A percentile compares a stretch with the other conserved stretches of the same genome.
phyloP scores from a whole-genome alignment of 2,329 filamentous ascomycete genomes.

The Trichoderma harzianum region DNA sequence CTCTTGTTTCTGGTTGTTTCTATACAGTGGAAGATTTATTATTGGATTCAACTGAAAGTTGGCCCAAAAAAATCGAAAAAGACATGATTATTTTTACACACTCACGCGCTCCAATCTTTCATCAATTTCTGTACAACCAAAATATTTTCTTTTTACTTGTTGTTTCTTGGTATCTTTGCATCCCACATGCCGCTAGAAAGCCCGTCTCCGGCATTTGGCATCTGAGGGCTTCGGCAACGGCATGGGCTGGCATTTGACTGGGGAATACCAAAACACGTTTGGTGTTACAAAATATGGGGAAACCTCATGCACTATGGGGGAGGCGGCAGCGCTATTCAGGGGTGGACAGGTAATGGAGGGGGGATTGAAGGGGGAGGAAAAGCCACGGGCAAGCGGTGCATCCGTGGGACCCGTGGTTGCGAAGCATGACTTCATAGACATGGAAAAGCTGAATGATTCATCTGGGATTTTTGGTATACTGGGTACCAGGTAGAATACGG shows the following conservation, averaged over 20 bases:
- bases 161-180: not conserved
- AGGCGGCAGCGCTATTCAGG: constrained; percentile 4
- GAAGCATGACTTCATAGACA: constrained; percentile 11
- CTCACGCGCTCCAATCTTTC: not conserved
- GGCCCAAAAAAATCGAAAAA: not conserved
- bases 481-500: not conserved
- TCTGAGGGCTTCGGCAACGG: not conserved
- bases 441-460: not conserved
- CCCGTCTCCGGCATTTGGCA: constrained; percentile 2
- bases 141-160: not conserved
- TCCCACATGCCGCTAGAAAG: not conserved
- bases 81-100: not conserved
- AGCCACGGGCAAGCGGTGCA: constrained; percentile 7
- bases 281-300: constrained; percentile 14
- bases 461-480: not conserved
- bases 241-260: not conserved
- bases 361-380: not conserved
- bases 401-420: constrained; percentile 8
- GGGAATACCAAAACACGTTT: not conserved
- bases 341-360: constrained; percentile 3
- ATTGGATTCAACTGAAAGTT: constrained; percentile 25
- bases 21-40: constrained; percentile 12
- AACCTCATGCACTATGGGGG: constrained; percentile 13
- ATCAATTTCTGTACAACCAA: not conserved
- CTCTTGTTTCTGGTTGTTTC: not conserved